Evolutionary conservation across 2,329 filamentous ascomycete genomes (phyloP).

Genomic region (Neonectria faginata): DNA sequence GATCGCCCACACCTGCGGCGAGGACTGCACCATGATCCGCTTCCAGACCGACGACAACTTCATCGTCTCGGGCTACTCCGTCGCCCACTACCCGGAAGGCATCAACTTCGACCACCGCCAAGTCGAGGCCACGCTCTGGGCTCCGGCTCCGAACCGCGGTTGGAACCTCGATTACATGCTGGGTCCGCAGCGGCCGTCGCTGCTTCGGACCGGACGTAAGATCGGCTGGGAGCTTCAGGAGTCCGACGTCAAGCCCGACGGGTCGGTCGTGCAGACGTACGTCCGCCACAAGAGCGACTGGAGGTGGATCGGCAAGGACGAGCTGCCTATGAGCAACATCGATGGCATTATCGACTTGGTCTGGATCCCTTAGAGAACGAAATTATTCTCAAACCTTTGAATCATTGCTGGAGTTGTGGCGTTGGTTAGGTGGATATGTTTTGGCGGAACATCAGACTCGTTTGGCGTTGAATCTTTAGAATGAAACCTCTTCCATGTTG

Average conservation of each 20-base stretch:
- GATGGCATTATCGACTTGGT: slow-evolving; percentile 69
- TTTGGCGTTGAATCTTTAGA: slow-evolving; percentile 4
- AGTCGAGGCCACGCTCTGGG: slow-evolving; percentile 65
- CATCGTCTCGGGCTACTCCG: slow-evolving; percentile 69
- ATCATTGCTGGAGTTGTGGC: slow-evolving; percentile 20
- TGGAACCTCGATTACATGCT: slow-evolving; percentile 65
- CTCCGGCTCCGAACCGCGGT: slow-evolving; percentile 59
- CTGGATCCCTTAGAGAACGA: slow-evolving; percentile 59
- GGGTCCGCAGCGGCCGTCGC: slow-evolving; percentile 60
- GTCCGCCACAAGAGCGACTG: slow-evolving; percentile 64
- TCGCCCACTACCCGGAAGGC: slow-evolving; percentile 66
- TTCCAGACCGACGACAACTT: slow-evolving; percentile 67
- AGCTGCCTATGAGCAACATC: slow-evolving; percentile 61
- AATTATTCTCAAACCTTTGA: neutral
- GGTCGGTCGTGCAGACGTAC: slow-evolving; percentile 65
- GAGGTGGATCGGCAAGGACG: slow-evolving; percentile 63
- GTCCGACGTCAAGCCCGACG: slow-evolving; percentile 59
- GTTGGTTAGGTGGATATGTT: slow-evolving; percentile 9
- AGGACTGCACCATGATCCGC: slow-evolving; percentile 69
- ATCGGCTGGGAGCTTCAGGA: slow-evolving; percentile 67
- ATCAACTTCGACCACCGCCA: slow-evolving; percentile 63
- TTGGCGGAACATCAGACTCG: neutral
- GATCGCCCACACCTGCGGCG: slow-evolving; percentile 69
- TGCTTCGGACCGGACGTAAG: slow-evolving; percentile 63
- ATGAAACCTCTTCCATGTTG: neutral